Base-by-base conservation (phyloP, 2,329 filamentous ascomycete genomes). In the Chalaropsis thielavioides region DNA sequence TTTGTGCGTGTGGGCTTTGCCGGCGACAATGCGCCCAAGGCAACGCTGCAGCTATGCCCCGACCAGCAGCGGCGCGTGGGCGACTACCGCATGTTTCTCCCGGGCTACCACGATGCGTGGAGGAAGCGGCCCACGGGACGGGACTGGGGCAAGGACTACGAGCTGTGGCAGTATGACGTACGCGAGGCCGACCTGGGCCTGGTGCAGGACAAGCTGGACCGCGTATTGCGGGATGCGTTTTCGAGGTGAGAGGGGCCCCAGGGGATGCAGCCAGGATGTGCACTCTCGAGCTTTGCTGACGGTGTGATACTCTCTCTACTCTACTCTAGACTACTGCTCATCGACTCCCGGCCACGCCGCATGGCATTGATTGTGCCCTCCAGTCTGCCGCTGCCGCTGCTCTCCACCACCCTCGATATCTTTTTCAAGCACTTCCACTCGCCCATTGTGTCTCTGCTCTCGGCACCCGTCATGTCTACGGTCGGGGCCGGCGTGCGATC, bases 161-260 rank as follows among this genome's bases (percentile, higher is more conserved):
- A 96, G 77, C 78, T 97, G 49, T 99, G 92, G 86, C 81, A 81
- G 65, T 81, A 84, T 70, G 89, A 97, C 72, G 71, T 95, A 67
- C 81, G 85, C 63, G 79, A 83, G 10, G 72, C 89, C 13, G 89
- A 97, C 71, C 72, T 96, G 67, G 90, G 86, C 0, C 76, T 97
- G 59, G 83, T 96, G 0, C 85, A 88, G 68, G 92, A 97, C 73
- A 92, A 89, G 75, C 80, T 99, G 63, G 94, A 96, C 73, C 82
- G 91, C 63, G 83, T 87, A 6, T 75, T 97, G 70, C 81, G 91
- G 63, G 89, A 92, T 70, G 86, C 88, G 11, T 92, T 94, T 72
- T 87, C 87, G 68, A 92, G 88, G 80, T 91, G 81, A 72, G 63
- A 64, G 15, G 2, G 13, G 11, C 51, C n/a, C 17, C 51, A 13